phyloP scores from a whole-genome alignment of 2,329 filamentous ascomycete genomes.

The Colletotrichum sp. region DNA sequence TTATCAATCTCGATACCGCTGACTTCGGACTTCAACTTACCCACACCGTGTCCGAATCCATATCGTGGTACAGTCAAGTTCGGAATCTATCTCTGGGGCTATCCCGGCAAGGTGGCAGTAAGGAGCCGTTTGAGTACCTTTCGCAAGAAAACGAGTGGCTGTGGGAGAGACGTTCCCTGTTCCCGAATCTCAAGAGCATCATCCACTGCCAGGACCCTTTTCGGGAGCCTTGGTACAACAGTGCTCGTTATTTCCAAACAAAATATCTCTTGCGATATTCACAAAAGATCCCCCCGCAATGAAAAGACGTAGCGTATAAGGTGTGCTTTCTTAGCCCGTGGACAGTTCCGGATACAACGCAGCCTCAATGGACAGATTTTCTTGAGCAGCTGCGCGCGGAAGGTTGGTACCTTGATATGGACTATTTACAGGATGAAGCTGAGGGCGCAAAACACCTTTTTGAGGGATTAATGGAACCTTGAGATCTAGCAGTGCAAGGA shows the following conservation, averaged over 20 bases:
- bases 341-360: background rate
- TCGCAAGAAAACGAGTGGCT: background rate
- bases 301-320: background rate
- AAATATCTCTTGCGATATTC: background rate
- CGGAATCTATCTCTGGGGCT: background rate
- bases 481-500: background rate
- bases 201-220: background rate
- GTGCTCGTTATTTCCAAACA: background rate
- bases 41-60: background rate
- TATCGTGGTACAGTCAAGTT: rapidly evolving
- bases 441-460: background rate
- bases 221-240: background rate
- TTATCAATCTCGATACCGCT: background rate
- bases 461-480: background rate
- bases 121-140: rapidly evolving
- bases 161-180: background rate
- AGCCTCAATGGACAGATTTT: background rate
- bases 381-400: background rate
- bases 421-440: background rate
- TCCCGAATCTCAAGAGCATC: background rate
- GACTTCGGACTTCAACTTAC: rapidly evolving
- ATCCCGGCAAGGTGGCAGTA: rapidly evolving
- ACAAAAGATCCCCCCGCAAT: background rate
- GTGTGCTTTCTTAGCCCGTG: background rate
- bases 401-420: background rate